Base-by-base conservation (phyloP, 2,329 filamentous ascomycete genomes). In the Plenodomus lindquistii region DNA sequence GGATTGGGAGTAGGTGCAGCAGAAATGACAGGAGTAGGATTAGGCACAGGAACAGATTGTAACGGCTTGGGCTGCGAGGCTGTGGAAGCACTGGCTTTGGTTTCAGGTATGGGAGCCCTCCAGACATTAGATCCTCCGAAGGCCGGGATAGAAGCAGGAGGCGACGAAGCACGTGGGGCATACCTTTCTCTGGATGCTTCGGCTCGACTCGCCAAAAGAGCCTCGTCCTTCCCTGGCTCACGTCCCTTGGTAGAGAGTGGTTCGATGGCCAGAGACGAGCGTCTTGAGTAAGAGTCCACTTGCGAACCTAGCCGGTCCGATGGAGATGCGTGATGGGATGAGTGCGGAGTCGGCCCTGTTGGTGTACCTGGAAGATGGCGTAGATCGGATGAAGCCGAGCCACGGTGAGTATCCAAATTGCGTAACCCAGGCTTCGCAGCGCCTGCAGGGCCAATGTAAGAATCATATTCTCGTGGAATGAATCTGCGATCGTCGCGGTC, bases 111-210 rank as follows among this genome's bases (percentile, higher is more conserved):
- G 5, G 73, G 71, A 20, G 72, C 72, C 52, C 69, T 71, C 74
- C 74, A 77, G 19, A 75, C 74, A 55, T 74, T 73, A 31, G 74
- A 65, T 45, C 75, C 77, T 21, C 77, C 77, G 65, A 83, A 83
- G n/a, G 80, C 79, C 20, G 81, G 81, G 13, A 83, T 79, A 43
- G 79, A 79, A 52, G 80, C 78, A 21, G 79, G 79, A 31, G 80
- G 79, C 10, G 80, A 80, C 16, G 79, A 80, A 42, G 73, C 69
- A 44, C 77, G 75, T 40, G 74, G 73, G 34, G 71, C 73, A 61
- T 78, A 78, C 35, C 75, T 70, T 53, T 78, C 76, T 51, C 71
- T 67, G 2, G 75, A 76, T 7, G 74, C 71, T 49, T 79, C 77
- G 34, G 72, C 73, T 35, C 78, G 74, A 42, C 74, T 73, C 16